These are phyloP conservation scores for Histomonas meleagridis DNA, from an alignment of 208 protist genomes.

Conservation along the genomic window DNA sequence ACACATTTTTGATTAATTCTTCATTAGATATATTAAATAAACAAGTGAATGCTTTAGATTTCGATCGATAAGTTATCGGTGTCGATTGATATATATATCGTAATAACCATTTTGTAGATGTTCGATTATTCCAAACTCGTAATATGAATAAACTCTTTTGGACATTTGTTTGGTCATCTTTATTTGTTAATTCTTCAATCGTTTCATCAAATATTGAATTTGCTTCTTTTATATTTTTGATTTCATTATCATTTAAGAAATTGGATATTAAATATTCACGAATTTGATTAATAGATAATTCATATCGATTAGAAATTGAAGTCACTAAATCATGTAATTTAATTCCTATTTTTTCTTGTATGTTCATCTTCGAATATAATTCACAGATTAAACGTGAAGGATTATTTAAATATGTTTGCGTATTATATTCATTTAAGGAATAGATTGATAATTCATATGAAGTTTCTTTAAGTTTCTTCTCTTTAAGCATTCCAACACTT, in stretches of 20 bases:
- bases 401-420: background rate
- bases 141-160: background rate
- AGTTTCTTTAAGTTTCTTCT: background rate
- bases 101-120: background rate
- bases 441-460: background rate
- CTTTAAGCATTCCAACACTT: background rate
- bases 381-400: background rate
- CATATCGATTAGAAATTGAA: background rate
- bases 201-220: background rate
- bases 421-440: background rate
- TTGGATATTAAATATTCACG: background rate
- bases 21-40: background rate
- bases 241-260: background rate
- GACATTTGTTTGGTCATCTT: conserved; percentile 1
- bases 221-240: background rate
- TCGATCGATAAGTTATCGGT: background rate
- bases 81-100: background rate
- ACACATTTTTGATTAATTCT: background rate
- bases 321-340: background rate
- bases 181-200: background rate
- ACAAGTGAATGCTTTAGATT: background rate
- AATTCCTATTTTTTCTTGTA: background rate
- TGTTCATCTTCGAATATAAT: background rate
- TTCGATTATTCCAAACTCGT: background rate
- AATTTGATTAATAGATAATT: background rate